Base-by-base conservation (phyloP, 1,284 basidiomycete species). In the Ceratobasidium sp. region DNA sequence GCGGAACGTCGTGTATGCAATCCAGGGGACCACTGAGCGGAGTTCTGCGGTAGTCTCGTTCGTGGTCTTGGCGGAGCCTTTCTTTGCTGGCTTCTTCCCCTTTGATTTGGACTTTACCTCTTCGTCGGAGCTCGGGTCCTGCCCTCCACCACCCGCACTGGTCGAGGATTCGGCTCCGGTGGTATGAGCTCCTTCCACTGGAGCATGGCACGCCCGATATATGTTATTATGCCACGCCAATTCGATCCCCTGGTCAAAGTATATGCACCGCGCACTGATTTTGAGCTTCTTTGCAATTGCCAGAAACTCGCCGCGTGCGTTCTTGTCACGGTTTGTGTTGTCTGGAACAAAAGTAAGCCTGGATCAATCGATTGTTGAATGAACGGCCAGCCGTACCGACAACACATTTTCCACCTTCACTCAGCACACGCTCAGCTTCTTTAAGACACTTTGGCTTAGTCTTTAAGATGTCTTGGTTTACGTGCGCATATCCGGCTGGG, bases 181-280 rank as follows among this genome's bases (percentile, higher is more conserved):
- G 18, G 63, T 46, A 15, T 20, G 44, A 76, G 39, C 55, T 15
- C 55, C 46, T 56, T 51, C 10, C 15, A 70, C 46, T 15, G 76
- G 28, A 46, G 44, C 55, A 55, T 80, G 84, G 82, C 88, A 92
- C 46, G 94, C 91, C 42, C 96, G 90, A 83, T 97, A 97, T 2
- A 95, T 84, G 82, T 97, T 97, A 83, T 97, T 97, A 84, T 97
- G 96, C 91, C 92, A 94, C 2, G 95, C 94, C 2, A 97, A 88
- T 69, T 95, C 93, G 33, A 90, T 82, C 1, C 92, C 90, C 56
- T 91, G 91, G 12, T 90, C 87, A 81, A 97, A 97, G 42, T 89
- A 81, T 76, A 79, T 85, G 40, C 77, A 93, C 92, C 94, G 88
- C 12, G 92, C 87, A 1, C 90, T 87, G 0, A 92, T 87, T 1